Percentiles rank a stretch among this genome's conserved stretches.
These are phyloP conservation scores for Thalassiosira profunda DNA, from an alignment of 108 stramenopile species.

Conservation along the genomic window DNA sequence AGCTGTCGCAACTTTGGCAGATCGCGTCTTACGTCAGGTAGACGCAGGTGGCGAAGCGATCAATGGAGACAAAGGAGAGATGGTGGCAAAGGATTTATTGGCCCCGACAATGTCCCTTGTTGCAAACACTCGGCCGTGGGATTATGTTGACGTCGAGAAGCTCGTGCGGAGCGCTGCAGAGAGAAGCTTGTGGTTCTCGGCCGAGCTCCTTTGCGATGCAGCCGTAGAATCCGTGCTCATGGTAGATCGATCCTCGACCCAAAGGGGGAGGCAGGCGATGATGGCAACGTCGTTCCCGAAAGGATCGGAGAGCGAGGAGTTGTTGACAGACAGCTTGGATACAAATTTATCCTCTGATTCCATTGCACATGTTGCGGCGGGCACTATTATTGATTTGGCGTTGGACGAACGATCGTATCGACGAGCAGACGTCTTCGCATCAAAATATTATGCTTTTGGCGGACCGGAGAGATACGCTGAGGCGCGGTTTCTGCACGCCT, in stretches of 20 bases:
- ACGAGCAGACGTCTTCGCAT: conserved; percentile 67
- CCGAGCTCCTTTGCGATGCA: conserved; percentile 63
- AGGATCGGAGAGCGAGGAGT: neutral
- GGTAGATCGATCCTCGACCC: neutral
- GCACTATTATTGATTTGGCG: conserved; percentile 65
- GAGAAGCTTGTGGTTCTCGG: conserved; percentile 64
- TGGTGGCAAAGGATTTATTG: conserved; percentile 41
- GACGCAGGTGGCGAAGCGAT: conserved; percentile 6
- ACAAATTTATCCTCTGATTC: conserved; percentile 18
- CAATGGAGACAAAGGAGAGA: neutral
- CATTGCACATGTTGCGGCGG: conserved; percentile 40
- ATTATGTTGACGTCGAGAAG: conserved; percentile 29
- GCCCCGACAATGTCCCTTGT: conserved; percentile 60
- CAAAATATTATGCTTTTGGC: conserved; percentile 58
- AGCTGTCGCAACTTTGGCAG: conserved; percentile 20
- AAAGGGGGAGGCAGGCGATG: neutral
- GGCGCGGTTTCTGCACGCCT: conserved; percentile 75
- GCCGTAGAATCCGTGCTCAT: conserved; percentile 25
- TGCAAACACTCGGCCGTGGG: conserved; percentile 62
- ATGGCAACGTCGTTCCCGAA: neutral
- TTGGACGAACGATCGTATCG: conserved; percentile 64
- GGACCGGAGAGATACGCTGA: conserved; percentile 69
- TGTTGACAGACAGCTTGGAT: neutral
- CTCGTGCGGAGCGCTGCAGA: conserved; percentile 57
- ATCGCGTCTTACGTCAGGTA: too few relatives aligned